phyloP scores from a whole-genome alignment of 345 rosid species.

The Arabidopsis thaliana region DNA sequence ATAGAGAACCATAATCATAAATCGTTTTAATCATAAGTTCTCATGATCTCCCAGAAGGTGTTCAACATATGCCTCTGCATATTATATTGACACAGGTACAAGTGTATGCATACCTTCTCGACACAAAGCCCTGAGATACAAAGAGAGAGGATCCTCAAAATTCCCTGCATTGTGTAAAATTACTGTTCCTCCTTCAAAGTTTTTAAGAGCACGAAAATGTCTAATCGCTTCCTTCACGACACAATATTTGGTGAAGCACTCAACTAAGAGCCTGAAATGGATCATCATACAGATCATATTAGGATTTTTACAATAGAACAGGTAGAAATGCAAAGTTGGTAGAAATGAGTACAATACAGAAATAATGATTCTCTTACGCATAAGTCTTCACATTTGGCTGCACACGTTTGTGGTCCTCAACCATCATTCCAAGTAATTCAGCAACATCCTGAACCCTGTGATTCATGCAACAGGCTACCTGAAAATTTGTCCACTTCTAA shows the following conservation, averaged over 20 bases:
- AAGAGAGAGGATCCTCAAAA: slow-evolving; percentile 90
- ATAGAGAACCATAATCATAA: slow-evolving; percentile 14
- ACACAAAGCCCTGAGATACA: slow-evolving; percentile 93
- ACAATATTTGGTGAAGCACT: slow-evolving; percentile 92
- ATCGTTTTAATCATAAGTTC: slow-evolving; percentile 3
- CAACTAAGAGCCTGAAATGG: slow-evolving; percentile 81
- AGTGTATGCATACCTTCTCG: slow-evolving; percentile 74
- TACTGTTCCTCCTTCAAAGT: slow-evolving; percentile 81
- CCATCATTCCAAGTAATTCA: slow-evolving; percentile 98
- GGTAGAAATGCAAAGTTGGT: slow-evolving; percentile 1
- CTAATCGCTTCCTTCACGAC: slow-evolving; percentile 90
- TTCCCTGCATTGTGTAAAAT: slow-evolving; percentile 77
- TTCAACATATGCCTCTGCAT: slow-evolving; percentile 16
- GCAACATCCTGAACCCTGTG: slow-evolving; percentile 94
- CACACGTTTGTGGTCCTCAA: slow-evolving; percentile 87
- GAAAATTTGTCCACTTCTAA: neutral
- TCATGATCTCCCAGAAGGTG: neutral
- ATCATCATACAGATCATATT: slow-evolving; percentile 27
- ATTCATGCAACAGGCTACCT: slow-evolving; percentile 42
- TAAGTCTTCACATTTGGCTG: slow-evolving; percentile 88
- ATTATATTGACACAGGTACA: neutral
- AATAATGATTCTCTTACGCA: slow-evolving; percentile 60
- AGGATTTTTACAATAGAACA: slow-evolving; percentile 1
- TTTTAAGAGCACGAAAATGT: slow-evolving; percentile 86
- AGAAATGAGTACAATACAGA: slow-evolving; percentile 11